Evolutionary conservation across 257 asterid genomes (phyloP), one percentile per base, ranked within the genome.

Genomic region (Verbena officinalis): DNA sequence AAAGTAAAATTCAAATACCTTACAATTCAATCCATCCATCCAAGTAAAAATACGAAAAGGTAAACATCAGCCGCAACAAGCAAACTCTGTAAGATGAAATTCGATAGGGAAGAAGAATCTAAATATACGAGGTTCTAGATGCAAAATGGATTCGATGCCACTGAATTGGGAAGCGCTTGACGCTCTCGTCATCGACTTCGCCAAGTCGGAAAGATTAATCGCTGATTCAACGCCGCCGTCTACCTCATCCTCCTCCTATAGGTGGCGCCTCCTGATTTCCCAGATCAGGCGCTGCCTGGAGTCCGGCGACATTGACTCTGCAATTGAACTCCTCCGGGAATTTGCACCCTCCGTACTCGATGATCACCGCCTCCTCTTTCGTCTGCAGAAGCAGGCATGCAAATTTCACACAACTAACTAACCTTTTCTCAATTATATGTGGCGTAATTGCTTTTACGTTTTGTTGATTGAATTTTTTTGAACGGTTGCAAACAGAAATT

Each of bases 81-180:
- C 5, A 12, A 4, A 13, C 34, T 11, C 34, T 12, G 9, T 21
- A 55, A 48, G 62, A 16, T n/a, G 24, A 34, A 36, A 36, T 4
- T 9, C n/a, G n/a, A 16, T 44, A 2, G 60, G 39, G 65, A 15
- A 70, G 65, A 15, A 70, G 24, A 31, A 27, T 45, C 73, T 30
- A 16, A 15, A 52, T 13, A 2, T 11, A 23, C 62, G 44, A 61
- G 55, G 63, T 67, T 51, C 74, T 65, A 61, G 71, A 62, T 43
- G 61, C 74, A 44, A 27, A 36, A 90, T 90, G 97, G 96, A 90
- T 54, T 80, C 86, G 55, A 61, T 70, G 65, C 84, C 82, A 7
- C 88, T 94, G 68, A 94, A 94, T 86, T 94, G 99, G 99, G 93
- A 88, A 74, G 89, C 96, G 14, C 79, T 94, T 5, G 99, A 94